Evolutionary conservation across 345 rosid genomes (phyloP), one percentile per base, ranked within the genome.

Genomic region (Pistacia integerrima): DNA sequence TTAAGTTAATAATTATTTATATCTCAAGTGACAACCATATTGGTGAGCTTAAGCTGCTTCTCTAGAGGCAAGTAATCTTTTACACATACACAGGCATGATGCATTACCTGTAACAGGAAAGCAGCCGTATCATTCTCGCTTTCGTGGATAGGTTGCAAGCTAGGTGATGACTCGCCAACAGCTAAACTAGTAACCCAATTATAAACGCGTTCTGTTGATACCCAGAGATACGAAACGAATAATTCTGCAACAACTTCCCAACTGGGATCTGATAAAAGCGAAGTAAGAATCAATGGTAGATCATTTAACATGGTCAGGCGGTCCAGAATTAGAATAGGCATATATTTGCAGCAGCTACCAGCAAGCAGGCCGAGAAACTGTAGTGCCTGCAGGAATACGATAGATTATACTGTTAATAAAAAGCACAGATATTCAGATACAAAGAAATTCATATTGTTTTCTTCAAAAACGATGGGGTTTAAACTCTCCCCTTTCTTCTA

Each of bases 291-390:
- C 60, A 95, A 88, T 2, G 98, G 91, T 61, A 95, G 86, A 82
- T 91, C 96, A 11, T 81, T 81, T 76, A 93, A 74, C 62, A 91
- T 88, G 0, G 86, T 86, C 18, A 76, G 56, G 33, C 48, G 82
- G 76, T 95, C 97, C 72, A 88, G 72, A 75, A 88, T 87, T 72
- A 95, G 84, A 77, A 93, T 84, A 41, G 98, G 94, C 99, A 91
- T 93, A 77, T 91, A 95, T 80, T 88, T 90, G 84, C 94, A 89
- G 85, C 94, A 88, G 82, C 93, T 89, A 61, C 97, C 89, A 13
- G 91, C 88, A 62, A 95, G 85, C 20, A 95, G 90, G 74, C 96
- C 97, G 0, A 93, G 30, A 49, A 93, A 91, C 68, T 78, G 77
- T 57, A 95, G 77, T 44, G 93, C 89, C 98, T 94, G 91, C 20